Evolutionary conservation across 2,329 filamentous ascomycete species (phyloP).

Genomic region (Fusarium zealandicum): DNA sequence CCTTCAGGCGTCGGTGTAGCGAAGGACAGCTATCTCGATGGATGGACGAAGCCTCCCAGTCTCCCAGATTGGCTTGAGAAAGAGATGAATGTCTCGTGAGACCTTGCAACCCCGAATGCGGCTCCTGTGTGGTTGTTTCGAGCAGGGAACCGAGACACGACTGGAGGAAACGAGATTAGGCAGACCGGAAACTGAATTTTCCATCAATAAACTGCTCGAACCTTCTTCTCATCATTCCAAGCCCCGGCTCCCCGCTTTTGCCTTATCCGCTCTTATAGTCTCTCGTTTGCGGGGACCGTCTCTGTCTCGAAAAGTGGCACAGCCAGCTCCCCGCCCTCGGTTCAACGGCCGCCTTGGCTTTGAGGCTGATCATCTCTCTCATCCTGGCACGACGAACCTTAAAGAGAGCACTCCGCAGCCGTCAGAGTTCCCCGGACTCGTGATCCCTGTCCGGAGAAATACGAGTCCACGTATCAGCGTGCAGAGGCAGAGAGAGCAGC

Average conservation of each 20-base stretch:
- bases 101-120: conserved; percentile 23
- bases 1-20: conserved; percentile 62
- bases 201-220: conserved; percentile 38
- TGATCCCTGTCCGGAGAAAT: conserved; percentile 23
- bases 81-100: conserved; percentile 51
- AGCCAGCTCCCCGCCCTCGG: conserved; percentile 18
- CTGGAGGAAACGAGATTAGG: conserved; percentile 22
- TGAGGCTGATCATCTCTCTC: conserved; percentile 30
- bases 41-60: conserved; percentile 65
- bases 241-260: conserved; percentile 17
- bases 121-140: background rate
- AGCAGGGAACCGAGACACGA: background rate
- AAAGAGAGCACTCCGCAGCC: conserved; percentile 22
- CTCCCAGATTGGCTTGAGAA: conserved; percentile 67
- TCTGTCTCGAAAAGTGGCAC: conserved; percentile 24
- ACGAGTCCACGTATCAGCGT: conserved; percentile 35
- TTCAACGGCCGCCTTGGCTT: conserved; percentile 22
- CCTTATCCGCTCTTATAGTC: conserved; percentile 5
- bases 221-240: conserved; percentile 27
- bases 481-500: background rate
- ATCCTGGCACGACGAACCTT: conserved; percentile 23
- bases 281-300: conserved; percentile 24
- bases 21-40: conserved; percentile 61
- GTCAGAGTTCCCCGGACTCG: conserved; percentile 8
- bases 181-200: conserved; percentile 21